phyloP scores from a whole-genome alignment of 139 green algal species.

The Picochlorum sp. region DNA sequence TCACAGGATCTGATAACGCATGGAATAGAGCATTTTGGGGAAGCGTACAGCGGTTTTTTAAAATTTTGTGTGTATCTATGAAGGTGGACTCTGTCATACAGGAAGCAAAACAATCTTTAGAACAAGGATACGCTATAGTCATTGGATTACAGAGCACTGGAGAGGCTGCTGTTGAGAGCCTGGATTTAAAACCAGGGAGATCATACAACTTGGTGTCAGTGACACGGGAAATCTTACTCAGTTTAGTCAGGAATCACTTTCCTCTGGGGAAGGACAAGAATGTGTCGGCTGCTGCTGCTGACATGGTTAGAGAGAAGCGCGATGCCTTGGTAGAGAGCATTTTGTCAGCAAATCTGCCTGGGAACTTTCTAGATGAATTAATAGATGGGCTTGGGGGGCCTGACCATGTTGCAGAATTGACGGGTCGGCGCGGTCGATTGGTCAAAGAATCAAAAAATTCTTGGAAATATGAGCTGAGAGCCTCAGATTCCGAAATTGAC shows the following conservation, averaged over 20 bases:
- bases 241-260: slow-evolving; percentile 61
- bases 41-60: slow-evolving; percentile 89
- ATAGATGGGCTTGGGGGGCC: slow-evolving; percentile 71
- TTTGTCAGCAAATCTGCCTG: slow-evolving; percentile 47
- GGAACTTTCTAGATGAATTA: slow-evolving; percentile 84
- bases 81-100: slow-evolving; percentile 67
- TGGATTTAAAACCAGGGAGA: slow-evolving; percentile 46
- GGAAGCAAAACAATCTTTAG: slow-evolving; percentile 52
- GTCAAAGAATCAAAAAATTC: slow-evolving; percentile 20
- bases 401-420: slow-evolving; percentile 69
- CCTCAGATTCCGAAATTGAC: slow-evolving; percentile 64
- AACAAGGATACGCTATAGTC: slow-evolving; percentile 52
- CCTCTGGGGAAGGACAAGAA: slow-evolving; percentile 17
- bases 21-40: slow-evolving; percentile 54
- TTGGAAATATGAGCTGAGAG: slow-evolving; percentile 51
- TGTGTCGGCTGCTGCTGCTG: background rate
- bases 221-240: slow-evolving; percentile 66
- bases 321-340: slow-evolving; percentile 40
- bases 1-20: background rate
- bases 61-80: slow-evolving; percentile 72
- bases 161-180: slow-evolving; percentile 35
- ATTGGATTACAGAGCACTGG: slow-evolving; percentile 62
- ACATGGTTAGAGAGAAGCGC: slow-evolving; percentile 14
- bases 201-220: slow-evolving; percentile 50
- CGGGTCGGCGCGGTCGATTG: slow-evolving; percentile 53